Conservation (phyloP, 2,329 filamentous ascomycete genomes). For the Periconia macrospinosa region DNA sequence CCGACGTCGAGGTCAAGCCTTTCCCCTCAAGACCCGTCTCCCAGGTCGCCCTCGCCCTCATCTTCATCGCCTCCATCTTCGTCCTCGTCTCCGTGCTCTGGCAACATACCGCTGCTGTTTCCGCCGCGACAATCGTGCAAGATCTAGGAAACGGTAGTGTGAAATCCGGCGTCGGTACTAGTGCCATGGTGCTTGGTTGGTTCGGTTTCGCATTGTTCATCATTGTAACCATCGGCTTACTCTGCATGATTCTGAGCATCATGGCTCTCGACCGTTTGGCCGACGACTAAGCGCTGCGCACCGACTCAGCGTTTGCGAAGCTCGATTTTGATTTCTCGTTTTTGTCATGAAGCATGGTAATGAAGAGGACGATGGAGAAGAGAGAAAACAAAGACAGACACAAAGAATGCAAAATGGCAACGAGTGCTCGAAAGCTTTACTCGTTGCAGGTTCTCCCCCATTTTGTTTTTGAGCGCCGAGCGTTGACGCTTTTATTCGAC, state of each 20-base stretch:
- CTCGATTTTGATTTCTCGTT: not conserved
- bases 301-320: not conserved
- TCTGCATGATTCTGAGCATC: slow-evolving; percentile 97
- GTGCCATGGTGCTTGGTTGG: slow-evolving; percentile 96
- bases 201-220: slow-evolving; percentile 93
- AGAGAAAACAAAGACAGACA: not conserved
- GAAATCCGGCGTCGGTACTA: slow-evolving; percentile 83
- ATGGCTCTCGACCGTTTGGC: slow-evolving; percentile 69
- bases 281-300: slow-evolving; percentile 34
- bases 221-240: slow-evolving; percentile 88
- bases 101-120: slow-evolving; percentile 96
- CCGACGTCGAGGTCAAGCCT: slow-evolving; percentile 87
- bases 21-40: slow-evolving; percentile 92
- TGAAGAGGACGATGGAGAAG: slow-evolving; percentile 2
- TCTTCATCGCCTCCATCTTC: slow-evolving; percentile 72
- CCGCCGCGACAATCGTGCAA: slow-evolving; percentile 89
- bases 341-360: not conserved
- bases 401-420: slow-evolving; percentile 21
- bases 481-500: slow-evolving; percentile 21
- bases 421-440: not conserved
- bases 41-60: slow-evolving; percentile 88
- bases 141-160: slow-evolving; percentile 90
- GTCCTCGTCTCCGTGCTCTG: slow-evolving; percentile 71
- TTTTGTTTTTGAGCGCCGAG: slow-evolving; percentile 18
- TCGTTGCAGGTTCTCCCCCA: not conserved